phyloP scores from a whole-genome alignment of 805 yeast genomes.

The Candida qinlingensis region DNA sequence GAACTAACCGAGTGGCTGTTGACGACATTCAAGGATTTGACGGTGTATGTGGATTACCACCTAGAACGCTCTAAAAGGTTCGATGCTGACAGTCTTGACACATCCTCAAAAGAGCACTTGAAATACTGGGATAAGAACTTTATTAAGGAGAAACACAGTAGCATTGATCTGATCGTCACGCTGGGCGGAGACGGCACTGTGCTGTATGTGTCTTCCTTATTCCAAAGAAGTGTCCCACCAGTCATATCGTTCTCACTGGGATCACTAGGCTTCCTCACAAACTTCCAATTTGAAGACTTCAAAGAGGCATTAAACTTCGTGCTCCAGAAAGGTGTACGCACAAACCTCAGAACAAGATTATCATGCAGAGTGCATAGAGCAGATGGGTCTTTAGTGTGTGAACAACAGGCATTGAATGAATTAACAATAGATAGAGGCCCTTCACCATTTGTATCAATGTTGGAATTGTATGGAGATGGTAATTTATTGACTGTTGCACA shows the following conservation, averaged over 20 bases:
- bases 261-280: conserved; percentile 87
- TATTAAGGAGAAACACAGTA: conserved; percentile 29
- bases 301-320: conserved; percentile 51
- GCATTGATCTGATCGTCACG: conserved; percentile 68
- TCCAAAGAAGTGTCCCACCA: conserved; percentile 86
- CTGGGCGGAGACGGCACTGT: conserved; percentile 98
- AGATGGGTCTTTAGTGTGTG: conserved; percentile 36
- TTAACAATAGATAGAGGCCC: conserved; percentile 92
- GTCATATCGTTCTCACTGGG: conserved; percentile 86
- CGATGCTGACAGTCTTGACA: conserved; percentile 46
- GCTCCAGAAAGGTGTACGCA: conserved; percentile 64
- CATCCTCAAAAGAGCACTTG: conserved; percentile 40
- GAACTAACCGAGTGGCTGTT: conserved; percentile 79
- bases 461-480: conserved; percentile 86
- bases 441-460: conserved; percentile 83
- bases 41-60: conserved; percentile 70
- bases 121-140: conserved; percentile 67
- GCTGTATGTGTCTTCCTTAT: conserved; percentile 77
- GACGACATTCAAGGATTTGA: conserved; percentile 30
- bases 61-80: conserved; percentile 60
- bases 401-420: conserved; percentile 80
- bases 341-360: conserved; percentile 81
- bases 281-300: conserved; percentile 74
- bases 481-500: conserved; percentile 82
- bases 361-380: conserved; percentile 66